A percentile compares a stretch with the other conserved stretches of the same genome.
Conservation (phyloP, 768 basidiomycete genomes). For the Mrakia hoshinonis region DNA sequence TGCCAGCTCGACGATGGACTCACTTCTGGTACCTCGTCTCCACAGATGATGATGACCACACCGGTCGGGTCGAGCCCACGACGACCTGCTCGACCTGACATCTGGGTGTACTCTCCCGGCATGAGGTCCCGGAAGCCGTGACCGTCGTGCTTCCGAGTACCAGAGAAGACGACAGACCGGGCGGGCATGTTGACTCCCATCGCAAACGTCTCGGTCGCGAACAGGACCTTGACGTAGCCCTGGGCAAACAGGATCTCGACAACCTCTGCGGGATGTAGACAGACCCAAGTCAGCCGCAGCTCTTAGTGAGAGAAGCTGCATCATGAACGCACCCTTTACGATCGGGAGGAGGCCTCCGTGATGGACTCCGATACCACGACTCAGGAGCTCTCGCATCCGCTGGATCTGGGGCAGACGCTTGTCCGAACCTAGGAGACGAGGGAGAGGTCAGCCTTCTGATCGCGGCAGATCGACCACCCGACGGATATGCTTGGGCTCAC, state of each 20-base stretch:
- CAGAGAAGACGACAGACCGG: slow-evolving; percentile 91
- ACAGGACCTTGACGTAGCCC: slow-evolving; percentile 89
- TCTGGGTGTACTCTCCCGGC: slow-evolving; percentile 81
- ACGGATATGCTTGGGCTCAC: slow-evolving; percentile 43
- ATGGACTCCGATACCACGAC: slow-evolving; percentile 91
- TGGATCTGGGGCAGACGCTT: slow-evolving; percentile 85
- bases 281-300: background rate
- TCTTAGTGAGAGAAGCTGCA: background rate
- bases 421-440: slow-evolving; percentile 59
- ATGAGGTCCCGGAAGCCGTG: slow-evolving; percentile 74
- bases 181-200: slow-evolving; percentile 99
- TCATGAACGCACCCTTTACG: slow-evolving; percentile 66
- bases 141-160: slow-evolving; percentile 90
- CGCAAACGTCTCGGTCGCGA: slow-evolving; percentile 98
- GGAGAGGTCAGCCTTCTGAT: slow-evolving; percentile 1
- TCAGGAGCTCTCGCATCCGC: slow-evolving; percentile 77
- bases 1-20: slow-evolving; percentile 22
- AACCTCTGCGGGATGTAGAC: slow-evolving; percentile 49
- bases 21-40: slow-evolving; percentile 80
- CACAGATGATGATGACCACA: slow-evolving; percentile 77
- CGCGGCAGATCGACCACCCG: background rate
- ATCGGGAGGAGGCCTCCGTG: slow-evolving; percentile 93
- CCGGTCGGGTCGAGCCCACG: slow-evolving; percentile 91
- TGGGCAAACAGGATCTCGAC: slow-evolving; percentile 94
- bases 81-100: slow-evolving; percentile 96